Evolutionary conservation across 2,329 filamentous ascomycete species (phyloP).

Genomic region (Phoma herbarum): DNA sequence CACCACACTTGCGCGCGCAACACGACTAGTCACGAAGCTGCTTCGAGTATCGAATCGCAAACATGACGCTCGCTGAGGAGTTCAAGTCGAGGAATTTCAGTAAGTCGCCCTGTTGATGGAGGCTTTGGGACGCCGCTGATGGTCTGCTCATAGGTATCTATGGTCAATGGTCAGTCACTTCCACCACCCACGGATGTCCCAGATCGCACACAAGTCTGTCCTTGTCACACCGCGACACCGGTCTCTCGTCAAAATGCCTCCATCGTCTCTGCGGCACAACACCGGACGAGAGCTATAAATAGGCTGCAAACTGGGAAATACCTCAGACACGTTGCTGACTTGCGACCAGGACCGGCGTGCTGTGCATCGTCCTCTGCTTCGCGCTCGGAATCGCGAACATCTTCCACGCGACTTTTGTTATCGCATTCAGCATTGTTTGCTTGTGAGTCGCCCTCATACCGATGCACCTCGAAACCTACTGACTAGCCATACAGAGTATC

Average conservation of each 20-base stretch:
- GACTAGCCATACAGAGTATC: conserved; percentile 50
- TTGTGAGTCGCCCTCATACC: conserved; percentile 49
- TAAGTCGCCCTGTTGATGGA: conserved; percentile 50
- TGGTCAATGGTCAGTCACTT: conserved; percentile 68
- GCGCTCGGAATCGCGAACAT: conserved; percentile 75
- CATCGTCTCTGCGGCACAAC: neutral
- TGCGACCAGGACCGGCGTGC: conserved; percentile 60
- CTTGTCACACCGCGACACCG: neutral
- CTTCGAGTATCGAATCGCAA: conserved; percentile 18
- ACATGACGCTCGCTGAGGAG: conserved; percentile 69
- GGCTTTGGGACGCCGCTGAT: conserved; percentile 42
- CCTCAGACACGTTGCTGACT: conserved; percentile 25
- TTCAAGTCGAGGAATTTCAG: conserved; percentile 73
- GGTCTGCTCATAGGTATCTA: conserved; percentile 65
- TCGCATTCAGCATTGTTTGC: conserved; percentile 67
- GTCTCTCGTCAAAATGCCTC: neutral
- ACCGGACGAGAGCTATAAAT: neutral
- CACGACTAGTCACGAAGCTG: conserved; percentile 10
- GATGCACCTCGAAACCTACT: conserved; percentile 3
- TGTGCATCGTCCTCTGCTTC: conserved; percentile 71
- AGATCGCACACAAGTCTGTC: neutral
- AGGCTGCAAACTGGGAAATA: neutral
- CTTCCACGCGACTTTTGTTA: conserved; percentile 65
- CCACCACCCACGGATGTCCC: neutral
- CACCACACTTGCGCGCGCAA: conserved; percentile 18